Base-by-base conservation (phyloP, 1,139 yeast genomes). In the Meyerozyma carpophila region DNA sequence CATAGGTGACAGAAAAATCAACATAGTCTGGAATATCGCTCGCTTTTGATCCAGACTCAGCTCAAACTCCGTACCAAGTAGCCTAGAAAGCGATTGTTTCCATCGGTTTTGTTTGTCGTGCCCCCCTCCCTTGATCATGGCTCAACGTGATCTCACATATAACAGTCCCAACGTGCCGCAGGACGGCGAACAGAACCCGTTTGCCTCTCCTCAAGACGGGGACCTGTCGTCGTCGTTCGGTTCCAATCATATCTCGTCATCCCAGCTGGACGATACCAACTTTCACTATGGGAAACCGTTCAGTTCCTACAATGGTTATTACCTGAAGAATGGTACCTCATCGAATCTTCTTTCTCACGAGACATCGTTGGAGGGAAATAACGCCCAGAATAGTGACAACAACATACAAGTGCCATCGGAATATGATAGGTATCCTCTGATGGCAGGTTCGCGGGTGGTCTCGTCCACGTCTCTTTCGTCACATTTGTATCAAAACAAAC, bases 261-360 rank as follows among this genome's bases (percentile, higher is more conserved):
- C 37, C 3, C 37, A 56, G 34, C 63, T 59, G n/a, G 56, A 52
- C 34, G 53, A 47, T 32, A 40, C 43, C 40, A 54, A 57, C 31
- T 48, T 58, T 37, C 65, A 60, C 42, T 59, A 63, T 48, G 73
- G 68, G 25, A 68, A 69, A 47, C 73, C 73, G 1, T 73, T 68
- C 53, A 59, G 68, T 38, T 68, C 73, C 16, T 74, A 73, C 50
- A 65, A 66, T 43, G 78, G 75, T 6, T 73, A 72, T 54, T 72
- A 73, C 53, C 61, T 67, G 11, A 65, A 66, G 34, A 67, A 65
- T 44, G 76, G 73, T 28, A 72, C 77, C 9, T 61, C 72, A 2
- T 61, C 77, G 31, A 68, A 70, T 51, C 59, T 70, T 43, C 61
- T 70, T 43, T 61, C 62, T 26, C 55, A 59, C 40, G 62, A 62